phyloP scores from a whole-genome alignment of 169 alveolate species.

The Plasmodium fragile region DNA sequence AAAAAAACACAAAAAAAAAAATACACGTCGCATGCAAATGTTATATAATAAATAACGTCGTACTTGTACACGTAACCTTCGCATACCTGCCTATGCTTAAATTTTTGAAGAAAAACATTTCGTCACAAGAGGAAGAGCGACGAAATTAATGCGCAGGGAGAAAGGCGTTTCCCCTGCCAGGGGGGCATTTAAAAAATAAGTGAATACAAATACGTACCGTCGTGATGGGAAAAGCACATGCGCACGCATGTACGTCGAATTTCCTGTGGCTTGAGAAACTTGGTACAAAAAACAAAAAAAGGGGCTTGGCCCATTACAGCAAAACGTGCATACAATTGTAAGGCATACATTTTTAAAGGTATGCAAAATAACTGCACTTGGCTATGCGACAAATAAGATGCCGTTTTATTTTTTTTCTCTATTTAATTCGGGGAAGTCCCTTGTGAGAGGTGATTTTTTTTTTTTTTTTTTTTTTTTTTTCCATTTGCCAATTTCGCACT shows the following conservation, averaged over 20 bases:
- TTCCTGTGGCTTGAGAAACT: neutral
- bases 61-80: neutral
- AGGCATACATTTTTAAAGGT: neutral
- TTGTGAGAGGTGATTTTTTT: neutral
- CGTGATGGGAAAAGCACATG: neutral
- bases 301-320: neutral
- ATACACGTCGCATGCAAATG: neutral
- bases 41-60: neutral
- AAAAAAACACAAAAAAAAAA: neutral
- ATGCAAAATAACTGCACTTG: neutral
- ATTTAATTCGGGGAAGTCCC: neutral
- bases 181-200: neutral
- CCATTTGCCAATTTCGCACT: neutral
- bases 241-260: neutral
- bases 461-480: neutral
- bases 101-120: neutral
- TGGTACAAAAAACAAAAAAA: too few relatives aligned
- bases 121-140: neutral
- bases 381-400: neutral
- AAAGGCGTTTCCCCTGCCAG: neutral
- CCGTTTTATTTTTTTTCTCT: neutral
- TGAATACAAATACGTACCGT: neutral
- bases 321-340: neutral
- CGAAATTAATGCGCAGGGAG: neutral
- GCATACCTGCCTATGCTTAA: neutral